These are phyloP conservation scores for Pythium scleroteichum DNA, from an alignment of 352 stramenopile genomes.

Conservation along the genomic window DNA sequence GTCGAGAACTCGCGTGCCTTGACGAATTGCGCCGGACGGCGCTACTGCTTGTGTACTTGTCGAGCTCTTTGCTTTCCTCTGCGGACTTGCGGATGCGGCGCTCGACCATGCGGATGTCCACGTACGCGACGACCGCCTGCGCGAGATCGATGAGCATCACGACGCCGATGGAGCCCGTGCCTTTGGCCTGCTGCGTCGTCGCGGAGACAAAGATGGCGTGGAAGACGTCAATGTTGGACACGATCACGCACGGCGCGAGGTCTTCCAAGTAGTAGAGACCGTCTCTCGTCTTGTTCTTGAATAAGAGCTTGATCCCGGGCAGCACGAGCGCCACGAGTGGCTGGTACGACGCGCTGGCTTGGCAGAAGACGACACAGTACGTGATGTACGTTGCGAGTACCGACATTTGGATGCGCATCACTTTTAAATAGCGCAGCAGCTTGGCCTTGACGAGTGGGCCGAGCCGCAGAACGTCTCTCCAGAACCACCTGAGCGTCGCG, in stretches of 20 bases:
- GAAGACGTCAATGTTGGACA: conserved; percentile 24
- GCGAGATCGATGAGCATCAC: conserved; percentile 12
- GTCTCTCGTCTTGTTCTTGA: conserved; percentile 11
- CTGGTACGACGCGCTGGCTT: neutral
- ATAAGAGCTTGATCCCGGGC: conserved; percentile 15
- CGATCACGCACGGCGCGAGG: conserved; percentile 8
- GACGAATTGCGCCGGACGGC: too few relatives aligned
- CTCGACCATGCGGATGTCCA: too few relatives aligned
- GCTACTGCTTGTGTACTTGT: too few relatives aligned
- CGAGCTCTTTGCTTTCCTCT: too few relatives aligned
- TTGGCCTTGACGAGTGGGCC: neutral
- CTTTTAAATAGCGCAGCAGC: neutral
- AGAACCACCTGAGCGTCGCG: neutral
- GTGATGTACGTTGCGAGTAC: conserved; percentile 7
- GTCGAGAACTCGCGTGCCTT: too few relatives aligned
- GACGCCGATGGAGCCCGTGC: neutral
- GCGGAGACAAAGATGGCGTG: conserved; percentile 18
- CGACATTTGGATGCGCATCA: neutral
- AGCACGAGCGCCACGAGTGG: conserved; percentile 1
- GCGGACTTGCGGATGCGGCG: too few relatives aligned
- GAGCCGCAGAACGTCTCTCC: neutral
- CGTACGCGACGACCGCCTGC: neutral
- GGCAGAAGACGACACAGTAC: too few relatives aligned
- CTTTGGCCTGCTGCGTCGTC: conserved; percentile 13
- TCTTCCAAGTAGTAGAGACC: conserved; percentile 13